These are phyloP conservation scores for Claviceps quebecensis DNA, from an alignment of 2,329 filamentous ascomycete genomes.

Conservation along the genomic window DNA sequence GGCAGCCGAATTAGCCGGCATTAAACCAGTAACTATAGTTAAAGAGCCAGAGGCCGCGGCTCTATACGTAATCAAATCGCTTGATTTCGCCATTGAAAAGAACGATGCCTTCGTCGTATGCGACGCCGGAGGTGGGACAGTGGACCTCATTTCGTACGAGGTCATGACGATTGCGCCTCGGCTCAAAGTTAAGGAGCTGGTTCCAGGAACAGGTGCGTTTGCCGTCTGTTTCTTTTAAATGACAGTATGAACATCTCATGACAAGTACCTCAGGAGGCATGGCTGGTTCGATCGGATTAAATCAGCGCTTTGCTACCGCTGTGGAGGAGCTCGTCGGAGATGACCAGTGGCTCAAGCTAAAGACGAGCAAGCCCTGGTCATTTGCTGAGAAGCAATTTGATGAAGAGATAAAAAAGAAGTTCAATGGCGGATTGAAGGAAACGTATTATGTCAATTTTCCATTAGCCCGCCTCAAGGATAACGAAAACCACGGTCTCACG, in stretches of 20 bases:
- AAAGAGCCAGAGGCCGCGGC: conserved; percentile 40
- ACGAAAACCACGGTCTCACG: conserved; percentile 4
- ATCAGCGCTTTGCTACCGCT: conserved; percentile 9
- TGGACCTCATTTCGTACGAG: conserved; percentile 39
- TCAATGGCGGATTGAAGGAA: conserved; percentile 6
- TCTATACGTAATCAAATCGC: conserved; percentile 29
- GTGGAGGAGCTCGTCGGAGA: conserved; percentile 10
- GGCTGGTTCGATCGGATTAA: conserved; percentile 13
- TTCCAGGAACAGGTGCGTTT: conserved; percentile 11
- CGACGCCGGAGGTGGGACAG: conserved; percentile 40
- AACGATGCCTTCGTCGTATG: conserved; percentile 37
- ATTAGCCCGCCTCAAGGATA: conserved; percentile 9
- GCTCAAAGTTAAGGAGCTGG: conserved; percentile 11
- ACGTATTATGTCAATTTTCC: conserved; percentile 11
- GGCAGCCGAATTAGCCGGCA: conserved; percentile 22
- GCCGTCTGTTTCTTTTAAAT: too few species aligned
- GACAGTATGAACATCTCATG: not conserved
- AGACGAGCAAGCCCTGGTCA: conserved; percentile 5
- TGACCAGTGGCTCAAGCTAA: conserved; percentile 4
- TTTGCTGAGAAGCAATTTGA: conserved; percentile 9
- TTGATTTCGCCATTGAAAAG: conserved; percentile 25
- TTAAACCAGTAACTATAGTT: conserved; percentile 30
- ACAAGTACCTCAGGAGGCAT: conserved; percentile 8
- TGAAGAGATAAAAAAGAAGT: conserved; percentile 9
- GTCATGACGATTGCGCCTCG: conserved; percentile 16